Evolutionary conservation across 2,329 filamentous ascomycete genomes (phyloP).

Genomic region (Cladosporium sp.): DNA sequence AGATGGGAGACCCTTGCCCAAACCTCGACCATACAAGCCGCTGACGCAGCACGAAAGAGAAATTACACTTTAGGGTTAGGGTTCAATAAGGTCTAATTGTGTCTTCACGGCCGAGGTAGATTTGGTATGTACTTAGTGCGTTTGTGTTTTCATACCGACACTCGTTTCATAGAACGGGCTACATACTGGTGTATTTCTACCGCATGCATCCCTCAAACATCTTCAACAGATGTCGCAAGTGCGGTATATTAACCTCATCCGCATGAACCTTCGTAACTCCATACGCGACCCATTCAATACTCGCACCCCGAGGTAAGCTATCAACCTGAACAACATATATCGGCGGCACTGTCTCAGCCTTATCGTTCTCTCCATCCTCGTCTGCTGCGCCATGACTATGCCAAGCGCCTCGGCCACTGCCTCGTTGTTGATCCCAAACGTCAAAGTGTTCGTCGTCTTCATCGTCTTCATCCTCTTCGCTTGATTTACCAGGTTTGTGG

Average conservation of each 20-base stretch:
- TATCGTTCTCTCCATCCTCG: slow-evolving; percentile 12
- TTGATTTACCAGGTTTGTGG: slow-evolving; percentile 21
- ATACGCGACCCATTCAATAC: slow-evolving; percentile 66
- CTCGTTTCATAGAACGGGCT: no score
- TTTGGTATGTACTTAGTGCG: background rate
- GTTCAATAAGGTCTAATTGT: no score
- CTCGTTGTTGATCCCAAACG: slow-evolving; percentile 61
- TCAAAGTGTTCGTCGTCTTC: slow-evolving; percentile 54
- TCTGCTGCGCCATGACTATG: slow-evolving; percentile 32
- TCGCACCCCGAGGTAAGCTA: slow-evolving; percentile 66
- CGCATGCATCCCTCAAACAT: slow-evolving; percentile 6
- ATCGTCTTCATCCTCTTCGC: slow-evolving; percentile 28
- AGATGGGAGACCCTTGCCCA: background rate
- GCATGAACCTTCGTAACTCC: slow-evolving; percentile 7
- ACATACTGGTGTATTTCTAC: no score
- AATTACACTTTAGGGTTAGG: no score
- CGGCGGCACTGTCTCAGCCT: slow-evolving; percentile 46
- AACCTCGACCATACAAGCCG: background rate
- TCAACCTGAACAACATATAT: slow-evolving; percentile 72
- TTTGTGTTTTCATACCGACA: background rate
- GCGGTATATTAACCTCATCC: background rate
- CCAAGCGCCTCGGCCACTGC: slow-evolving; percentile 16
- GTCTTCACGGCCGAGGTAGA: background rate
- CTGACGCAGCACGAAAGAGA: background rate
- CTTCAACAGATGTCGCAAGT: slow-evolving; percentile 4